These are phyloP conservation scores for Ustilago esculenta DNA, from an alignment of 1,284 basidiomycete genomes.

Conservation along the genomic window DNA sequence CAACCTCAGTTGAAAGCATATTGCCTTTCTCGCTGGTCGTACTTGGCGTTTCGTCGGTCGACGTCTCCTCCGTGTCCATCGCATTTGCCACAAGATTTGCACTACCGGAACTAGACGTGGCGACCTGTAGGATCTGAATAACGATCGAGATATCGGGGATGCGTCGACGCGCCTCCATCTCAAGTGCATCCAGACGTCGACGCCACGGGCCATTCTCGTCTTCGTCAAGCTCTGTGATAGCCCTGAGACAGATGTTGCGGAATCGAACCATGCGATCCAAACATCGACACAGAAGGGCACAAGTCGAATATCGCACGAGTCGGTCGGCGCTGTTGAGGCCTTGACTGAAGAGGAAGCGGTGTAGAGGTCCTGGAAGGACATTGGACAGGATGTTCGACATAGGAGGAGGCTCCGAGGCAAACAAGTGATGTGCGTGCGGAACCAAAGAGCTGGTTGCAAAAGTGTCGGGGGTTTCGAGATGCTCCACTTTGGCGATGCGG, in stretches of 20 bases:
- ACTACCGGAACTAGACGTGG: slow-evolving; percentile 22
- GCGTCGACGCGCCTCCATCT: slow-evolving; percentile 49
- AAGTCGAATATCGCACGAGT: slow-evolving; percentile 84
- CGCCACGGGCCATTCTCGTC: slow-evolving; percentile 71
- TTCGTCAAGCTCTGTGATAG: slow-evolving; percentile 73
- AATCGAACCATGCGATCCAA: slow-evolving; percentile 47
- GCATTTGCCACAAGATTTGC: slow-evolving; percentile 2
- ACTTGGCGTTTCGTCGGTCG: slow-evolving; percentile 28
- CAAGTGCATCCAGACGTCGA: slow-evolving; percentile 21
- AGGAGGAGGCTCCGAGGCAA: slow-evolving; percentile 76
- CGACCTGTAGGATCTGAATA: slow-evolving; percentile 67
- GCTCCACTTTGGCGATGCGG: slow-evolving; percentile 66
- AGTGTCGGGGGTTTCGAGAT: slow-evolving; percentile 71
- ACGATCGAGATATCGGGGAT: slow-evolving; percentile 63
- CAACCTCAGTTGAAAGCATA: slow-evolving; percentile 79
- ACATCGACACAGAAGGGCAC: slow-evolving; percentile 72
- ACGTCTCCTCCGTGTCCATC: neutral
- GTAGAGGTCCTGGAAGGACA: slow-evolving; percentile 43
- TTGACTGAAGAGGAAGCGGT: slow-evolving; percentile 74
- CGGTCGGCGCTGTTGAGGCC: slow-evolving; percentile 71
- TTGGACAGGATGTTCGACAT: slow-evolving; percentile 72
- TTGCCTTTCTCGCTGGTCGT: slow-evolving; percentile 34
- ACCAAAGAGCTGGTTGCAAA: slow-evolving; percentile 27
- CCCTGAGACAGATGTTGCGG: slow-evolving; percentile 24
- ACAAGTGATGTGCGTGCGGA: slow-evolving; percentile 66